Conservation (phyloP, 2,329 filamentous ascomycete species). For the Verticillium dahliae region DNA sequence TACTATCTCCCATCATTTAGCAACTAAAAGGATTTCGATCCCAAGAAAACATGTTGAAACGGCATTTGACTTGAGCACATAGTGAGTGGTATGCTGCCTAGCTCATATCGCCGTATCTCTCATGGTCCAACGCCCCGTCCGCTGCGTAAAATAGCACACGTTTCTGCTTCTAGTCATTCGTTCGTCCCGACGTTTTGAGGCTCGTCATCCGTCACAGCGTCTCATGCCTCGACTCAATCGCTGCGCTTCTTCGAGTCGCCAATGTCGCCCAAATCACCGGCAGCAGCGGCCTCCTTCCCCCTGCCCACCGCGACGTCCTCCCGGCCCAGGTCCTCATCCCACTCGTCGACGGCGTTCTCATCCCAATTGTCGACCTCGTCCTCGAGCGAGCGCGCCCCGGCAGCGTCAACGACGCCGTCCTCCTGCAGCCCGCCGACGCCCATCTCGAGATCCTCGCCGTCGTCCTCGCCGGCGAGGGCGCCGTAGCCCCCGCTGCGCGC, state of each 20-base stretch:
- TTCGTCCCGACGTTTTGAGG: too few species aligned
- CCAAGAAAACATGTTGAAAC: neutral
- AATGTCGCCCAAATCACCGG: constrained; percentile 16
- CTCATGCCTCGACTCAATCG: constrained; percentile 6
- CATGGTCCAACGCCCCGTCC: too few species aligned
- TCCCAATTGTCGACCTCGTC: constrained; percentile 92
- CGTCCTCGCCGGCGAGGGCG: constrained; percentile 57
- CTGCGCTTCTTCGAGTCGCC: constrained; percentile 18
- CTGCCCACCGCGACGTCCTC: constrained; percentile 16
- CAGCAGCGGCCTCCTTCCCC: constrained; percentile 10
- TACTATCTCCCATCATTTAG: too few species aligned
- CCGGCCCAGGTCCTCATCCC: constrained; percentile 44
- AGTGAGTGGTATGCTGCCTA: neutral
- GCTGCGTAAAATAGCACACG: neutral
- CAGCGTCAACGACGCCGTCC: constrained; percentile 48
- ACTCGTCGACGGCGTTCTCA: constrained; percentile 63
- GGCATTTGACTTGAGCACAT: too few species aligned
- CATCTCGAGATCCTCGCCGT: constrained; percentile 61
- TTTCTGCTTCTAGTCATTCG: too few species aligned
- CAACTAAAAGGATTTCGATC: too few species aligned
- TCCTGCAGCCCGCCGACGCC: constrained; percentile 57
- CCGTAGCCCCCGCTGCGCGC: constrained; percentile 67
- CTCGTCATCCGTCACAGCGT: neutral
- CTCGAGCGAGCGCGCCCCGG: constrained; percentile 46
- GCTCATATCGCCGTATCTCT: neutral